Evolutionary conservation across 148 eudicot species (phyloP), one percentile per base, ranked within the genome.

Genomic region (Dianthus caryophyllus): DNA sequence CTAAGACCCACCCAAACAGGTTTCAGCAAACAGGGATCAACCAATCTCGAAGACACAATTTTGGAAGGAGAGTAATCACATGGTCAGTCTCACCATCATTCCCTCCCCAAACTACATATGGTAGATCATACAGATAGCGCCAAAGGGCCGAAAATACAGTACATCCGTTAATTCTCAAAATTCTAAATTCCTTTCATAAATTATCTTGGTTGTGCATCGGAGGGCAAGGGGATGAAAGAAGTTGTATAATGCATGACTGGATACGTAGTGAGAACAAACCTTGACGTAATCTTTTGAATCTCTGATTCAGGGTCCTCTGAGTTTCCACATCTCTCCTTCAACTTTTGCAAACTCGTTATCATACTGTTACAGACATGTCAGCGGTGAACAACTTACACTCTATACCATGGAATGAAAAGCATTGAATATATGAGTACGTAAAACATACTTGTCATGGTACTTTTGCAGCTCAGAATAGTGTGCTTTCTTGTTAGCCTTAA

Each of bases 391-490:
- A 69, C n/a, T 75, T 44, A 54, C 56, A 64, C 36, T 64, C 36
- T 30, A n/a, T 16, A 51, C 44, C 55, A 52, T 21, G 17, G 26
- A 24, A 54, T 16, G 6, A 20, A 21, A 26, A 5, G 1, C 2
- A 13, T 8, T 51, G 20, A 13, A 7, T 10, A 9, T 18, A 27
- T 26, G 13, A 57, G 44, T 16, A 54, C 38, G 24, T 26, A 66
- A 30, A 50, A 68, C 87, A 74, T 83, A 93, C 98, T 73, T 73
- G 27, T 81, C 78, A 64, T 94, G 98, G 68, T 94, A 90, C 31
- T 82, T 82, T 59, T 77, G 87, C 52, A 94, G 81, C 79, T 82
- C 86, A 0, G 78, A 72, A 60, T 82, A 86, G 75, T 94, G 88
- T 38, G 82, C 79, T 67, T 86, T 88, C 81, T 86, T 94, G 69